Conservation (phyloP, 176 grass and related monocot species). For the Tillandsia fasciculata region DNA sequence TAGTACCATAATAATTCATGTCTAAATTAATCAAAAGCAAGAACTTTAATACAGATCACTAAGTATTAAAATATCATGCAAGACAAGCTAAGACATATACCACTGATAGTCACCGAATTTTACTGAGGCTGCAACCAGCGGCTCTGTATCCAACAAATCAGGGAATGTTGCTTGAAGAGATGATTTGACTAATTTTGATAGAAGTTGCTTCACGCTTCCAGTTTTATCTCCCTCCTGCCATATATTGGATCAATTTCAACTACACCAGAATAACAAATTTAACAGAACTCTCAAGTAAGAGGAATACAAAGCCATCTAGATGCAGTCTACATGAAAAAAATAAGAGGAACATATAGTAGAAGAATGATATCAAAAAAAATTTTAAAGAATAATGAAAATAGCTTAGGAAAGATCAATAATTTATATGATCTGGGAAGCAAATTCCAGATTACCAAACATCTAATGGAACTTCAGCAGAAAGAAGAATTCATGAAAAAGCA, state of each 20-base stretch:
- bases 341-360: background rate
- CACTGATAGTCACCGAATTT: constrained; percentile 97
- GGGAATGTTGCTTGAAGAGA: constrained; percentile 54
- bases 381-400: no score
- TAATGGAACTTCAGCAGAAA: no score
- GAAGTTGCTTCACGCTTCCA: constrained; percentile 81
- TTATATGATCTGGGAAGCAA: no score
- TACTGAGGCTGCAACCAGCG: constrained; percentile 64
- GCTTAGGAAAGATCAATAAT: no score
- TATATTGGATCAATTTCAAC: background rate
- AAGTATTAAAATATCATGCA: no score
- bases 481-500: no score
- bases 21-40: no score
- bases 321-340: no score
- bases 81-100: constrained; percentile 25
- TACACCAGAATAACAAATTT: background rate
- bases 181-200: constrained; percentile 40
- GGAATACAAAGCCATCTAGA: no score
- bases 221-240: constrained; percentile 17
- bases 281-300: background rate
- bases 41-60: no score
- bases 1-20: no score
- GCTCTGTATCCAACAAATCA: constrained; percentile 44
- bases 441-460: no score
- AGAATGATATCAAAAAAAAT: background rate